These are phyloP conservation scores for Solanum etuberosum DNA, from an alignment of 257 asterid species.

Conservation along the genomic window DNA sequence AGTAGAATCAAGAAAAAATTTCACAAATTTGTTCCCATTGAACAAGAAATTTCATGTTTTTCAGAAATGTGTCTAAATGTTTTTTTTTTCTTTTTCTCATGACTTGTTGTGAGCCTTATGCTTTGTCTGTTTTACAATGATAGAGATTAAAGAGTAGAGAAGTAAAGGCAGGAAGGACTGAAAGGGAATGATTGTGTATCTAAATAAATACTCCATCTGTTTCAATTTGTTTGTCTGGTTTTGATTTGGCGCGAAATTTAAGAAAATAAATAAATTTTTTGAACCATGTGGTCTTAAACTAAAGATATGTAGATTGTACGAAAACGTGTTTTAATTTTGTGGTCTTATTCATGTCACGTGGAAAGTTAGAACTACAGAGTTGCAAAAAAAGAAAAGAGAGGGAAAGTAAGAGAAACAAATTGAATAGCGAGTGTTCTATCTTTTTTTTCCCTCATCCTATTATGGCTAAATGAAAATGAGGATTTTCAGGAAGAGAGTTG, in stretches of 20 bases:
- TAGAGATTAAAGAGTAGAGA: background rate
- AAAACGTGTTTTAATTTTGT: background rate
- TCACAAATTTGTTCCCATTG: background rate
- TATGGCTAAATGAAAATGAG: background rate
- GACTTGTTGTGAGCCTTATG: background rate
- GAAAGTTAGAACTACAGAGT: background rate
- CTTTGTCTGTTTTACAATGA: background rate
- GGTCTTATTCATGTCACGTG: background rate
- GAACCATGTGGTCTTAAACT: background rate
- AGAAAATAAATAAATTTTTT: background rate
- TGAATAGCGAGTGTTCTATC: background rate
- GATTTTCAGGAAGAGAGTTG: conserved; percentile 31
- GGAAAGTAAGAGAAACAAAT: background rate
- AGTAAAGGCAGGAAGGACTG: background rate
- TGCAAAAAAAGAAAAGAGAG: background rate
- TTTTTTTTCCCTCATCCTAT: background rate
- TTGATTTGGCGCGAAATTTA: background rate
- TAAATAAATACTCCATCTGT: background rate
- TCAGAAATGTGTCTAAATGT: background rate
- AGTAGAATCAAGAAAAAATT: background rate
- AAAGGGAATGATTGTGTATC: background rate
- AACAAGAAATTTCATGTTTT: background rate
- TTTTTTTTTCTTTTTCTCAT: background rate
- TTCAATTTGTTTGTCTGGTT: background rate
- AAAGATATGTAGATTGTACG: background rate